These are phyloP conservation scores for Colletotrichum phormii DNA, from an alignment of 2,329 filamentous ascomycete species.

Conservation along the genomic window DNA sequence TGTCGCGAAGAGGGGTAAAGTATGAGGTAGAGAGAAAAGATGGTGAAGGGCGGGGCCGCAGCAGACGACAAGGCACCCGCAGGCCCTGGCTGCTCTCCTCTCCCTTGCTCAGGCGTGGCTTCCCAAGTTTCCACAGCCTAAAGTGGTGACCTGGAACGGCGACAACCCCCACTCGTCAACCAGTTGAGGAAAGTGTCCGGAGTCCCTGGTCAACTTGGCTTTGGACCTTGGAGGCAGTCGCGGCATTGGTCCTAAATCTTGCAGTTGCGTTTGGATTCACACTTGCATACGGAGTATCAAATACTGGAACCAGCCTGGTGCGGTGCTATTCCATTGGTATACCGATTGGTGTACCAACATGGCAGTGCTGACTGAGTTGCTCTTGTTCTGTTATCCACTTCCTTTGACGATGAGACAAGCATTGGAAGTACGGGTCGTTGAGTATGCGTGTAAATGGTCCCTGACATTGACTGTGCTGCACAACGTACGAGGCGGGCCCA, in stretches of 20 bases:
- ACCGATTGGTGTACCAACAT: neutral
- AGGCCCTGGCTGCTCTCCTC: neutral
- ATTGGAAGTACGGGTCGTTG: neutral
- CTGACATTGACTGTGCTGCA: conserved; percentile 6
- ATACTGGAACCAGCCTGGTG: too few relatives aligned
- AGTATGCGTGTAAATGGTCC: neutral
- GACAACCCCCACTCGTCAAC: conserved; percentile 6
- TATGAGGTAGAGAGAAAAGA: conserved; percentile 33
- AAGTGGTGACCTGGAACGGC: neutral
- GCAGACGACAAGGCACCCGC: conserved; percentile 7
- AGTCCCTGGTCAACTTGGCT: neutral
- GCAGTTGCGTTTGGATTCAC: too few relatives aligned
- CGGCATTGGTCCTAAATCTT: too few relatives aligned
- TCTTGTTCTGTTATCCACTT: neutral
- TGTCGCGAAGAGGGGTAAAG: conserved; percentile 30
- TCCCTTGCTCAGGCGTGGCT: neutral
- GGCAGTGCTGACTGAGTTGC: neutral
- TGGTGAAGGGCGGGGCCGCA: conserved; percentile 31
- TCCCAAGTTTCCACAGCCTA: neutral
- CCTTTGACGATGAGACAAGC: neutral
- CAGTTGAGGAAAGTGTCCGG: conserved; percentile 11
- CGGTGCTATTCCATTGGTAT: too few relatives aligned
- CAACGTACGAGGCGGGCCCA: conserved; percentile 19
- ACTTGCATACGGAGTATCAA: too few relatives aligned
- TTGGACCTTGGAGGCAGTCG: neutral